A percentile compares a stretch with the other conserved stretches of the same genome.
Conservation (phyloP, 2,329 filamentous ascomycete genomes). For the Epichloe bromicola region DNA sequence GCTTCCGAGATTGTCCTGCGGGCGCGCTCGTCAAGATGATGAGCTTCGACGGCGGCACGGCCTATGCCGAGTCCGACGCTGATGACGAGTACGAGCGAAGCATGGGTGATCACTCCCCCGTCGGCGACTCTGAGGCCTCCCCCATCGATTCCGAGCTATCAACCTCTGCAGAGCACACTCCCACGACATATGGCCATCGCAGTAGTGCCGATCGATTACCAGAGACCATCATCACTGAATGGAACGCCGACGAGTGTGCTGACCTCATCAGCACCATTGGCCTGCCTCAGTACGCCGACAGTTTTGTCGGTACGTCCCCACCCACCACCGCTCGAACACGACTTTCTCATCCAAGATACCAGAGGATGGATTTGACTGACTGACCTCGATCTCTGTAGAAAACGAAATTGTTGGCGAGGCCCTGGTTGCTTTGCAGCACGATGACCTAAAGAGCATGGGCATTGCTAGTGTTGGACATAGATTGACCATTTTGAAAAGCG, state of each 20-base stretch:
- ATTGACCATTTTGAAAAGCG: conserved; percentile 85
- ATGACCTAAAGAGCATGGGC: conserved; percentile 91
- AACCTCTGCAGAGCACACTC: conserved; percentile 60
- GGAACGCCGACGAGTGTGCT: conserved; percentile 77
- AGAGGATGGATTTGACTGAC: neutral
- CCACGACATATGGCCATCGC: conserved; percentile 62
- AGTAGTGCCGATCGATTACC: conserved; percentile 53
- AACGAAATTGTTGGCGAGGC: conserved; percentile 92
- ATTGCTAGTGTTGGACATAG: conserved; percentile 87
- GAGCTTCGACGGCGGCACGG: conserved; percentile 52
- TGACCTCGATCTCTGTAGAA: conserved; percentile 39
- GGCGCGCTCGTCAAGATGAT: conserved; percentile 23
- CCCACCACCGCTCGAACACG: neutral
- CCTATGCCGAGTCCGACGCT: conserved; percentile 68
- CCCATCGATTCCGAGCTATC: conserved; percentile 58
- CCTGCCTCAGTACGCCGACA: conserved; percentile 68
- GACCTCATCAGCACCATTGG: conserved; percentile 76
- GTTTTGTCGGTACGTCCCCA: conserved; percentile 61
- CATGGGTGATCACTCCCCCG: conserved; percentile 50
- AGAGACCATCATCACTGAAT: conserved; percentile 64
- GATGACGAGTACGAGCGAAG: conserved; percentile 76
- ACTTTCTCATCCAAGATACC: neutral
- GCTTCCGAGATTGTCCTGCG: neutral
- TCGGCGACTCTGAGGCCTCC: conserved; percentile 55
- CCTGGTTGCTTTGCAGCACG: conserved; percentile 74